A percentile compares a stretch with the other conserved stretches of the same genome.
Evolutionary conservation across 1,139 yeast species (phyloP).

Genomic region (Yamadazyma triangularis): DNA sequence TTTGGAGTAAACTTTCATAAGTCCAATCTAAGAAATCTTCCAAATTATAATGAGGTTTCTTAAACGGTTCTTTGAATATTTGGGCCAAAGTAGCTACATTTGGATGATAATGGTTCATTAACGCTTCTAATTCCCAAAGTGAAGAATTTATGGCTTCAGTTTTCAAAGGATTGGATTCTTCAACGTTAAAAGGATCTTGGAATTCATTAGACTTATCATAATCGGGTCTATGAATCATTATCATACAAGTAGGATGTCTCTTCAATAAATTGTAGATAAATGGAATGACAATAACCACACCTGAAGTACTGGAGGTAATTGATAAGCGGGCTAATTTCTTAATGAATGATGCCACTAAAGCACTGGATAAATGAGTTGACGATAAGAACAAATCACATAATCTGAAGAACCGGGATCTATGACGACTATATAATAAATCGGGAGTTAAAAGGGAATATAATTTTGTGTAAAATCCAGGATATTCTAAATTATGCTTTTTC

Average conservation of each 20-base stretch:
- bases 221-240: conserved; percentile 67
- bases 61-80: conserved; percentile 84
- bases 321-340: conserved; percentile 75
- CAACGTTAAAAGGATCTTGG: conserved; percentile 62
- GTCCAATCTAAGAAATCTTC: conserved; percentile 96
- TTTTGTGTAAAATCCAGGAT: conserved; percentile 84
- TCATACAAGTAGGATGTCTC: conserved; percentile 92
- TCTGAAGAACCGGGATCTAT: conserved; percentile 85
- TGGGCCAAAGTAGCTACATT: conserved; percentile 90
- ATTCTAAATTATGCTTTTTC: conserved; percentile 79
- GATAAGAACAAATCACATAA: conserved; percentile 79
- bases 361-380: conserved; percentile 83
- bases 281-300: conserved; percentile 84
- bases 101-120: conserved; percentile 90
- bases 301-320: conserved; percentile 82
- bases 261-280: conserved; percentile 84
- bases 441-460: conserved; percentile 78
- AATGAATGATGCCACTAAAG: conserved; percentile 83
- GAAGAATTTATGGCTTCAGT: conserved; percentile 84
- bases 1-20: conserved; percentile 66
- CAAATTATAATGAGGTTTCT: conserved; percentile 78
- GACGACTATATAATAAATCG: conserved; percentile 67
- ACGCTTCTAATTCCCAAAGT: conserved; percentile 83
- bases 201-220: conserved; percentile 26
- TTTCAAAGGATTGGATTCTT: conserved; percentile 67